phyloP scores from a whole-genome alignment of 2,329 filamentous ascomycete genomes.

The Raffaelea albimanens region DNA sequence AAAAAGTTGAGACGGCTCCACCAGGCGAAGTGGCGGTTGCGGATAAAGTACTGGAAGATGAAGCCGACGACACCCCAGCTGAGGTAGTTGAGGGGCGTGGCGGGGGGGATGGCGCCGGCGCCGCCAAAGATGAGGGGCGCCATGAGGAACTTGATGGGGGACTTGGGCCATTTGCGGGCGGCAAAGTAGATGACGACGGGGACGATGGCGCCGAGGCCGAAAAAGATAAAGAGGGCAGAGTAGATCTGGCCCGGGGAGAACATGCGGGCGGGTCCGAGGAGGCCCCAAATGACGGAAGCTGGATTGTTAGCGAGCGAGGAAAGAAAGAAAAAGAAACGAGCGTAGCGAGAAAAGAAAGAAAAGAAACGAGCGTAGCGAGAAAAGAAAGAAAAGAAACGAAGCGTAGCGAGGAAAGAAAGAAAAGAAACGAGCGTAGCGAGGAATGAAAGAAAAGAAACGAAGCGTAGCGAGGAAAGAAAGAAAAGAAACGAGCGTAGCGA shows the following conservation, averaged over 20 bases:
- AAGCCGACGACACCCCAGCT: constrained; percentile 65
- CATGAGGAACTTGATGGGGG: constrained; percentile 43
- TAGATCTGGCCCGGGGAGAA: constrained; percentile 56
- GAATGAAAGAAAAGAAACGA: not conserved
- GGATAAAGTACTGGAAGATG: constrained; percentile 60
- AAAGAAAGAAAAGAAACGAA: no score
- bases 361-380: no score
- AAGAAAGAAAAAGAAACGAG: not conserved
- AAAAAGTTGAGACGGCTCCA: constrained; percentile 68
- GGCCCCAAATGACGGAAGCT: constrained; percentile 59
- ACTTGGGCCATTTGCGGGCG: constrained; percentile 40
- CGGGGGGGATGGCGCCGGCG: constrained; percentile 48
- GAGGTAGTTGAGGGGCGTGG: constrained; percentile 65
- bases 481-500: no score
- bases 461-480: no score
- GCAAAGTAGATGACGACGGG: constrained; percentile 43
- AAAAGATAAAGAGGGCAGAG: constrained; percentile 50
- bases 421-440: no score
- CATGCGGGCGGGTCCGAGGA: constrained; percentile 53
- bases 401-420: no score
- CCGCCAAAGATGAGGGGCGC: constrained; percentile 56
- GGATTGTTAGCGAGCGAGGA: not conserved
- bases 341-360: no score
- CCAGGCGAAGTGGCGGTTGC: constrained; percentile 55
- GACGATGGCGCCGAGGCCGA: constrained; percentile 42